Conservation (phyloP, 768 basidiomycete species). For the Stropharia rugosoannulata region DNA sequence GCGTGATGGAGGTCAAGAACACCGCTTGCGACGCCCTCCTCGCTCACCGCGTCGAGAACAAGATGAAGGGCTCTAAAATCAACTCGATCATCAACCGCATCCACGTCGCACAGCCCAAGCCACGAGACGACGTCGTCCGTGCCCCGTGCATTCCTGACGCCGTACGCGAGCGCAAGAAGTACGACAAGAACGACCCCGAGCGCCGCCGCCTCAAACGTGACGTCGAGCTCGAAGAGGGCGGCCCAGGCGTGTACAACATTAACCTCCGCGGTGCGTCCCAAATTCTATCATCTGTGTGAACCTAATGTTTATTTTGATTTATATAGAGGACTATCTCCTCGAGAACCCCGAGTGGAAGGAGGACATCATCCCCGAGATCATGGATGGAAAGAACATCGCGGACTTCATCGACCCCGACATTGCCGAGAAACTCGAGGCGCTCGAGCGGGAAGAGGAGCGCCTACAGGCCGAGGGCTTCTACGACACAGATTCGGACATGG, state of each 20-base stretch:
- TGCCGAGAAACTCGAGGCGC: constrained; percentile 91
- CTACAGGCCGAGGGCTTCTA: constrained; percentile 96
- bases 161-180: constrained; percentile 75
- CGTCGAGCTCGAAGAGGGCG: constrained; percentile 82
- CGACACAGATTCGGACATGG: constrained; percentile 85
- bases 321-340: constrained; percentile 85
- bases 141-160: constrained; percentile 87
- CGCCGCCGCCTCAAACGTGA: constrained; percentile 74
- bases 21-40: constrained; percentile 94
- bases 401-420: constrained; percentile 99
- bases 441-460: constrained; percentile 94
- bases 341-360: constrained; percentile 92
- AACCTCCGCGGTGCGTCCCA: constrained; percentile 77
- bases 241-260: constrained; percentile 88
- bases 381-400: constrained; percentile 98
- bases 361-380: constrained; percentile 97
- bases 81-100: constrained; percentile 93
- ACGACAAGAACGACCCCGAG: constrained; percentile 86
- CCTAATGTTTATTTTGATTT: background rate
- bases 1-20: constrained; percentile 96
- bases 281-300: background rate
- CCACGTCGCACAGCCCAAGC: constrained; percentile 90
- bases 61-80: constrained; percentile 92
- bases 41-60: constrained; percentile 90
- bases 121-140: constrained; percentile 87